Base-by-base conservation (phyloP, 129 eudicot species). In the sunflower (Helianthus annuus) region DNA sequence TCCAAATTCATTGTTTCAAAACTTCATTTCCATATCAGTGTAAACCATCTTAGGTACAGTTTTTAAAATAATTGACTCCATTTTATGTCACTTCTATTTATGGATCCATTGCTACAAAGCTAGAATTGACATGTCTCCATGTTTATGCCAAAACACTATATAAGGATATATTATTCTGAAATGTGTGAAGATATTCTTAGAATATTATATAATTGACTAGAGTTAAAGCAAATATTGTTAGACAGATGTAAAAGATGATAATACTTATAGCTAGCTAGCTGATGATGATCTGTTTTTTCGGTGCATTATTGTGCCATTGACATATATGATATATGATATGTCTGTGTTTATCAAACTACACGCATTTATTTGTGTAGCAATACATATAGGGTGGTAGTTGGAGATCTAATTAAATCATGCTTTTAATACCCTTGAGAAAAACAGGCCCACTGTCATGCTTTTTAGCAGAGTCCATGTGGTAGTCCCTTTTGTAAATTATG, bases 301-400 rank as follows among this genome's bases (percentile, higher is more conserved):
- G 72, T 71, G 82, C 71, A 71, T 78, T 64, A 78, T 78, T 71
- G 73, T 48, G 69, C 59, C 69, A 48, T 15, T 68, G 55, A 34
- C 67, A 53, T 75, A 65, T 75, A 4, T 32, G 36, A 53, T 75
- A 65, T 75, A 4, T 32, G 36, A 32, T 32, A 2, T 27, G 72
- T 66, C 36, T 40, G 12, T 29, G 12, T 8, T 38, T 69, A n/a
- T 19, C 70, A 77, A 59, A 49, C 64, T 77, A 27, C 19, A 14
- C 81, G 56, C 66, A 60, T 78, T 60, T 60, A 78, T 71, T 29
- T 16, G 58, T 64, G 77, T 42, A 34, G 67, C 59, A 22, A 57
- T 64, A 44, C 36, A 70, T 70, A 52, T 53, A 78, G 63, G 27
- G 19, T 1, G 62, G 82, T 71, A 4, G 82, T 71, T 64, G 82